These are phyloP conservation scores for Aspergillus jensenii DNA, from an alignment of 2,329 filamentous ascomycete species.

Conservation along the genomic window DNA sequence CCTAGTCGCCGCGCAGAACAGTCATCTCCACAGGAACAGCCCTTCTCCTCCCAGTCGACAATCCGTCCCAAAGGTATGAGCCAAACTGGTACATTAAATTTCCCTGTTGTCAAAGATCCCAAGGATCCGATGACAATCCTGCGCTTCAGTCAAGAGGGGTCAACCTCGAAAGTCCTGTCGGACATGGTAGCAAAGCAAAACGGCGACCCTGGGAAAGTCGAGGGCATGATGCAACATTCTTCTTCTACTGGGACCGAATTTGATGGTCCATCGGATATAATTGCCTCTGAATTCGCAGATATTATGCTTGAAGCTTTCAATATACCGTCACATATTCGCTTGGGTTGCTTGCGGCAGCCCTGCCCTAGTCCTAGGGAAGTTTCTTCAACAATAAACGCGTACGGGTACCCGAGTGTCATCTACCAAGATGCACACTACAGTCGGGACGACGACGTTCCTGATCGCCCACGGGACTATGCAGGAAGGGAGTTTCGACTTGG, in stretches of 20 bases:
- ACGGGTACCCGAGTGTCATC: slow-evolving; percentile 65
- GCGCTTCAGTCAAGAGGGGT: slow-evolving; percentile 65
- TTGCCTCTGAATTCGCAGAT: slow-evolving; percentile 18
- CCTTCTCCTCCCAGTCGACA: slow-evolving; percentile 25
- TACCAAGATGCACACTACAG: slow-evolving; percentile 88
- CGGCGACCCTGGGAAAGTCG: slow-evolving; percentile 6
- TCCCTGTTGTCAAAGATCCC: slow-evolving; percentile 75
- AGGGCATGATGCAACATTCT: slow-evolving; percentile 18
- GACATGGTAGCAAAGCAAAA: slow-evolving; percentile 15
- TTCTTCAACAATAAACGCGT: slow-evolving; percentile 54
- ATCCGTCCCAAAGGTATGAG: slow-evolving; percentile 27
- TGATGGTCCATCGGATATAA: slow-evolving; percentile 13
- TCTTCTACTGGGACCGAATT: slow-evolving; percentile 19
- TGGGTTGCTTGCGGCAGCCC: slow-evolving; percentile 26
- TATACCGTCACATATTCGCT: slow-evolving; percentile 20
- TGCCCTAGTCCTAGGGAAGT: slow-evolving; percentile 47
- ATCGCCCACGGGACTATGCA: slow-evolving; percentile 76
- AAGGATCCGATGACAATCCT: slow-evolving; percentile 63
- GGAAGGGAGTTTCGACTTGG: slow-evolving; percentile 79
- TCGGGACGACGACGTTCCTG: slow-evolving; percentile 77
- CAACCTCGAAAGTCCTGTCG: slow-evolving; percentile 49
- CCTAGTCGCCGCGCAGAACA: slow-evolving; percentile 7
- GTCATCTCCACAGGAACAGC: slow-evolving; percentile 20
- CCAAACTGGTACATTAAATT: slow-evolving; percentile 56
- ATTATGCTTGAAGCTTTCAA: slow-evolving; percentile 32